phyloP scores from a whole-genome alignment of 331 rosid species.

The Malus hybrid region DNA sequence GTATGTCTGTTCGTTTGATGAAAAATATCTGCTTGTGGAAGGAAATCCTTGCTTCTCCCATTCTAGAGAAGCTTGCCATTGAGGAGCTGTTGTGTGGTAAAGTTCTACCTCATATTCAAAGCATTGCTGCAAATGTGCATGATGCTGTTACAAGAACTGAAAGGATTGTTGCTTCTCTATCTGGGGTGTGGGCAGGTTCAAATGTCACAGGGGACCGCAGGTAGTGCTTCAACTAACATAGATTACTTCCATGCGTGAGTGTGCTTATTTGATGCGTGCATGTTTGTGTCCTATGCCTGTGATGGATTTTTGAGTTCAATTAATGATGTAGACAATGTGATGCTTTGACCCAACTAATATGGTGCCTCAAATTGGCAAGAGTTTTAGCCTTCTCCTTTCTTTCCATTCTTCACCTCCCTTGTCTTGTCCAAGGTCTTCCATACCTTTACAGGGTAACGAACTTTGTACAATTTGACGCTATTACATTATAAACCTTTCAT shows the following conservation, averaged over 20 bases:
- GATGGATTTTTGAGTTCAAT: background rate
- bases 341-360: background rate
- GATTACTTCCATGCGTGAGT: background rate
- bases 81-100: constrained; percentile 80
- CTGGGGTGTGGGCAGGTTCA: constrained; percentile 87
- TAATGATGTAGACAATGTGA: background rate
- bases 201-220: constrained; percentile 51
- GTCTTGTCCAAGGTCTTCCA: background rate
- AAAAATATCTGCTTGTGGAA: constrained; percentile 88
- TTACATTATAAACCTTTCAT: background rate
- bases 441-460: background rate
- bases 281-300: background rate
- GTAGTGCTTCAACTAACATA: constrained; percentile 20
- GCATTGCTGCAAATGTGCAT: constrained; percentile 67
- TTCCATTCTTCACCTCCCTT: background rate
- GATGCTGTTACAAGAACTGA: constrained; percentile 90
- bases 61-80: constrained; percentile 82
- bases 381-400: background rate
- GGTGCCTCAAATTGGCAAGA: background rate
- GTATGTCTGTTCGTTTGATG: constrained; percentile 79
- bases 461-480: background rate
- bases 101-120: constrained; percentile 78
- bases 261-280: background rate
- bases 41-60: constrained; percentile 67
- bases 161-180: constrained; percentile 67